phyloP scores from a whole-genome alignment of 176 grass and related monocot species.

The Coix lacrymajobi region DNA sequence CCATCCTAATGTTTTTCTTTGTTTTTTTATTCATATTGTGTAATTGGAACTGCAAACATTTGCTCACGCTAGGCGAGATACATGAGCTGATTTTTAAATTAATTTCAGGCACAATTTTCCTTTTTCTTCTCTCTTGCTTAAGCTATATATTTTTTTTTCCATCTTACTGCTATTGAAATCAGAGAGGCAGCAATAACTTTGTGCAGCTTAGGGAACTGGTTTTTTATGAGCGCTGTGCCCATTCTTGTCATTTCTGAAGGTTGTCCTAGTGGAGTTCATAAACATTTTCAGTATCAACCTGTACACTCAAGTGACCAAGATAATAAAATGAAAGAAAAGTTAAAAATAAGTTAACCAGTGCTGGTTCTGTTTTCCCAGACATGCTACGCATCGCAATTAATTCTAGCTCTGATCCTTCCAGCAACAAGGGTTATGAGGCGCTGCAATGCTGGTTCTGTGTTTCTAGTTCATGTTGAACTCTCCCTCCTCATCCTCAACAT shows the following conservation, averaged over 20 bases:
- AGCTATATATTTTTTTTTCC: background rate
- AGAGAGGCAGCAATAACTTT: background rate
- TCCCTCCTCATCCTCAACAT: background rate
- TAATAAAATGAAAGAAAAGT: background rate
- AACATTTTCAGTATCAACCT: background rate
- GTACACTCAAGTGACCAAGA: background rate
- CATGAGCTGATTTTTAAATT: slow-evolving; percentile 5
- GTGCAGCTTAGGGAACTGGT: background rate
- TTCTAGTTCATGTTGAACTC: slow-evolving; percentile 7
- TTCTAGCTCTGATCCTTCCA: background rate
- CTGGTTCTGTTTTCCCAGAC: too few species aligned
- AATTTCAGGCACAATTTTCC: background rate
- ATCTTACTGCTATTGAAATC: background rate
- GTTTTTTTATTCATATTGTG: slow-evolving; percentile 2
- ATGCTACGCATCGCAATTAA: background rate
- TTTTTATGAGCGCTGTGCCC: background rate
- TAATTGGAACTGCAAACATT: slow-evolving; percentile 22
- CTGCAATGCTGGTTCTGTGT: background rate
- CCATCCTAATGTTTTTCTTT: background rate
- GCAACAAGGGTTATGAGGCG: background rate
- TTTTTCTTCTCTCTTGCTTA: background rate
- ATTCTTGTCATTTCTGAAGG: background rate
- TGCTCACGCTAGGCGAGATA: background rate
- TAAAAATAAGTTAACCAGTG: too few species aligned
- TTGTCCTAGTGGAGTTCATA: background rate